phyloP scores from a whole-genome alignment of 495 filamentous ascomycete genomes.

The Staphylotrichum longicolle region DNA sequence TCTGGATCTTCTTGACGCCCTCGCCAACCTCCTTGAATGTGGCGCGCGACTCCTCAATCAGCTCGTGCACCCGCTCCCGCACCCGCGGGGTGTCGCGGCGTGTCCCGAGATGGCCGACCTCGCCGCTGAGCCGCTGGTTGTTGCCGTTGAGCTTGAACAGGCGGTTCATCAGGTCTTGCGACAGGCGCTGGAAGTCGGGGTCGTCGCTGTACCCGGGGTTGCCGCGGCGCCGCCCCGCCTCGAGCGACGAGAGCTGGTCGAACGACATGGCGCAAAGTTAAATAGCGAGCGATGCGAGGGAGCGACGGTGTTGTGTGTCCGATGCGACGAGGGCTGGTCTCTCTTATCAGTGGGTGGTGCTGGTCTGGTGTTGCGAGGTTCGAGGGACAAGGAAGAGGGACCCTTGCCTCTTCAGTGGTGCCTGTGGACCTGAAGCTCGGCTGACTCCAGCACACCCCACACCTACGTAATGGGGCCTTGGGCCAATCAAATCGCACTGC shows the following conservation, averaged over 20 bases:
- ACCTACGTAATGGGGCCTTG: constrained; percentile 7
- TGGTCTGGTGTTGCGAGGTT: not conserved
- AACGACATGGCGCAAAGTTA: constrained; percentile 68
- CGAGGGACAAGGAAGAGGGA: not conserved
- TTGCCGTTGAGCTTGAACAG: constrained; percentile 85
- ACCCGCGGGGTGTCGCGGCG: constrained; percentile 87
- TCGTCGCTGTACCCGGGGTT: constrained; percentile 78
- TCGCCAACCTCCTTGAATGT: constrained; percentile 94
- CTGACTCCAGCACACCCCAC: not conserved
- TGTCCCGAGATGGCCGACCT: constrained; percentile 83
- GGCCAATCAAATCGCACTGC: constrained; percentile 11
- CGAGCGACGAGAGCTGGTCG: constrained; percentile 76
- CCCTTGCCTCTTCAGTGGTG: not conserved
- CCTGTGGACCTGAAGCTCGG: not conserved
- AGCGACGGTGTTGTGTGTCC: no score
- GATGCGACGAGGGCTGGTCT: not conserved
- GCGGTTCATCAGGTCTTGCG: constrained; percentile 76
- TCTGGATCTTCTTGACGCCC: constrained; percentile 84
- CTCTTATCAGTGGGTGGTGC: not conserved
- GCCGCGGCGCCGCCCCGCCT: constrained; percentile 55
- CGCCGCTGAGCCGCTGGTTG: constrained; percentile 72
- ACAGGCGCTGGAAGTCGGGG: constrained; percentile 82
- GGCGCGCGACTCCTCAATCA: constrained; percentile 77
- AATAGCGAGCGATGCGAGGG: constrained; percentile 12
- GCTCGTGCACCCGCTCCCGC: constrained; percentile 80